Conservation (phyloP, 2,329 filamentous ascomycete species). For the Fusarium nanum region DNA sequence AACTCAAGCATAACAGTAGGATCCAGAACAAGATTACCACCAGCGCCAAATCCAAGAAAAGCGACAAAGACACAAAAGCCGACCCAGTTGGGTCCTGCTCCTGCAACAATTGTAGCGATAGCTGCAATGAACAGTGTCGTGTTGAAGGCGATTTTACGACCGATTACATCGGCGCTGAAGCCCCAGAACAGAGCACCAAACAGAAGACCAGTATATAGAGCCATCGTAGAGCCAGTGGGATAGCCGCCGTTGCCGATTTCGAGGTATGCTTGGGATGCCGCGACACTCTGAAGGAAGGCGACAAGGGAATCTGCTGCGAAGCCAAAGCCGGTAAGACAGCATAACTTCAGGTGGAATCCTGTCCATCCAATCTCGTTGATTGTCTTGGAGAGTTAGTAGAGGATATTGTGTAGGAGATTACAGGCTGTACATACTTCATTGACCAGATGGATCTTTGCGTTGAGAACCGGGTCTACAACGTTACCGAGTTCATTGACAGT, state of each 20-base stretch:
- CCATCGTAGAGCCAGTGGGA: conserved; percentile 7
- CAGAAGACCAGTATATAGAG: conserved; percentile 14
- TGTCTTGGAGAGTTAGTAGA: conserved; percentile 42
- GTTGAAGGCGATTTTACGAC: conserved; percentile 25
- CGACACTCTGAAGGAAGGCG: conserved; percentile 12
- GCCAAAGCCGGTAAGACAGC: conserved; percentile 70
- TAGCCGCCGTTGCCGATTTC: conserved; percentile 17
- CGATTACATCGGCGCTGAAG: conserved; percentile 24
- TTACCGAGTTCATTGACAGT: conserved; percentile 5
- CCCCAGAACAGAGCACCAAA: conserved; percentile 27
- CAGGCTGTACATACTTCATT: neutral
- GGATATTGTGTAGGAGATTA: rapidly evolving
- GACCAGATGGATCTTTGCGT: neutral
- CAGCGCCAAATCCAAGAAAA: conserved; percentile 2
- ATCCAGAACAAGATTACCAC: conserved; percentile 24
- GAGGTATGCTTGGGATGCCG: conserved; percentile 7
- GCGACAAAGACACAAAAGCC: conserved; percentile 14
- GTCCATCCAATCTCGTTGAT: conserved; percentile 73
- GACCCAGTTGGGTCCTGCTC: neutral
- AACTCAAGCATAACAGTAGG: conserved; percentile 26
- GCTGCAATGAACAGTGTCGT: conserved; percentile 15
- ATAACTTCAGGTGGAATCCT: conserved; percentile 68
- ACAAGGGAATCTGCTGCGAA: conserved; percentile 33
- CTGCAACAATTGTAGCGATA: conserved; percentile 2
- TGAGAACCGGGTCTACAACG: neutral